phyloP scores from a whole-genome alignment of 1,139 yeast species.

The Kodamaea fungicola region DNA sequence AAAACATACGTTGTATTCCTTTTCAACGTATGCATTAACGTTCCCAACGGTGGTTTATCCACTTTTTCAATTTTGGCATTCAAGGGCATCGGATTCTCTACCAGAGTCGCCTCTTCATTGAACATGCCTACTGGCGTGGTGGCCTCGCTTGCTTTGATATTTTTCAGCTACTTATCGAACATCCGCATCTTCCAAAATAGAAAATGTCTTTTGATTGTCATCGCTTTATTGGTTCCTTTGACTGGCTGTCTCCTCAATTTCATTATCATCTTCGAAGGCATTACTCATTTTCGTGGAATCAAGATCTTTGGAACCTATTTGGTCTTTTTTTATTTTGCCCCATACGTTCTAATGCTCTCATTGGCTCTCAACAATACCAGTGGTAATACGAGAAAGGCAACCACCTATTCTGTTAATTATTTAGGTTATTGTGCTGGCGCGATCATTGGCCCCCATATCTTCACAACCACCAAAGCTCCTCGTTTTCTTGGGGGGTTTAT shows the following conservation, averaged over 20 bases:
- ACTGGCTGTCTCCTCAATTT: constrained; percentile 18
- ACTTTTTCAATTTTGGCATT: constrained; percentile 23
- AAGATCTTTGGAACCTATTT: constrained; percentile 20
- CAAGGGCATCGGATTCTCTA: constrained; percentile 15
- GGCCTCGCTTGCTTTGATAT: constrained; percentile 17
- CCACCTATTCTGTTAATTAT: constrained; percentile 18
- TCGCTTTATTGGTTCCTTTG: constrained; percentile 16
- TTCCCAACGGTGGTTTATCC: constrained; percentile 42
- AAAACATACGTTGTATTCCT: constrained; percentile 24
- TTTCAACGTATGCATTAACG: constrained; percentile 31
- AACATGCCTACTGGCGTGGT: constrained; percentile 23
- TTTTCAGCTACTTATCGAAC: constrained; percentile 16
- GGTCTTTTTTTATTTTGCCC: constrained; percentile 19
- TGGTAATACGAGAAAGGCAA: constrained; percentile 32
- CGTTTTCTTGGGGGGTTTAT: constrained; percentile 21
- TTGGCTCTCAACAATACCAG: constrained; percentile 37
- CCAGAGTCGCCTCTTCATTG: constrained; percentile 22
- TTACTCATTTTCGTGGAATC: constrained; percentile 25
- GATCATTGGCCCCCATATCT: constrained; percentile 40
- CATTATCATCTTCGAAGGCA: constrained; percentile 10
- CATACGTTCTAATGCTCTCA: constrained; percentile 30
- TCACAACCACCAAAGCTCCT: constrained; percentile 24
- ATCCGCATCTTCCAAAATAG: constrained; percentile 11
- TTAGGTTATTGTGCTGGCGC: constrained; percentile 32
- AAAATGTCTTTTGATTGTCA: constrained; percentile 14